Base-by-base conservation (phyloP, 768 basidiomycete species). In the Rubroboletus satanas region DNA sequence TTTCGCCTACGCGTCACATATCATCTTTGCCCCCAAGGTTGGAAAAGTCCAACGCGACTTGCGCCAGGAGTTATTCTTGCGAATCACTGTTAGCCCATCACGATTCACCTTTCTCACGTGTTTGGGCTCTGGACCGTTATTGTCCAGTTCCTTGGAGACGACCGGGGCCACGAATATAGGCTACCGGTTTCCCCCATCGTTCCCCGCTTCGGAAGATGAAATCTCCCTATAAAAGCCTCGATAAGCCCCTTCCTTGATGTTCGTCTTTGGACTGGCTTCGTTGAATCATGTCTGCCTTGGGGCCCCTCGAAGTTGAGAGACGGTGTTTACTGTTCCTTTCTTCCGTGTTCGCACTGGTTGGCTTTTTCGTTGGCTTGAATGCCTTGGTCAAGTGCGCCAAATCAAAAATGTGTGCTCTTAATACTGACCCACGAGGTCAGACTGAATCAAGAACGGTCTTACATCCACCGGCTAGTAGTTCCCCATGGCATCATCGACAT, bases 341-440 rank as follows among this genome's bases (percentile, higher is more conserved):
- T 38, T 71, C 66, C 51, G 63, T 64, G 14, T 73, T 71, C 58
- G 62, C 67, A 1, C 47, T 67, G 9, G 60, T 71, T 5, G 60
- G 57, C 6, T 48, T 48, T 23, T 48, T 53, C 12, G 57, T 66
- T 5, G 62, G 62, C 10, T 23, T 64, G 38, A 64, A 64, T 49
- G 59, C 65, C 1, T 49, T 59, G 45, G 29, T 64, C 60, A 66
- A 64, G 65, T 62, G 36, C 33, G 65, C 52, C 7, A 2, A 37
- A 17, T 0, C 18, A 33, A 26, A 29, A 12, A 36, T 18, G 3
- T 9, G 9, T 39, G 8, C 15, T 14, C 39, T 36, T 28, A 26
- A 44, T 21, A 11, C 50, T 59, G 23, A 52, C 23, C 3, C 41
- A 32, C 43, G 15, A 37, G 4, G 12, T 10, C 32, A 65, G 60